Conservation (phyloP, 306 rosid species). For the Prunus mira region DNA sequence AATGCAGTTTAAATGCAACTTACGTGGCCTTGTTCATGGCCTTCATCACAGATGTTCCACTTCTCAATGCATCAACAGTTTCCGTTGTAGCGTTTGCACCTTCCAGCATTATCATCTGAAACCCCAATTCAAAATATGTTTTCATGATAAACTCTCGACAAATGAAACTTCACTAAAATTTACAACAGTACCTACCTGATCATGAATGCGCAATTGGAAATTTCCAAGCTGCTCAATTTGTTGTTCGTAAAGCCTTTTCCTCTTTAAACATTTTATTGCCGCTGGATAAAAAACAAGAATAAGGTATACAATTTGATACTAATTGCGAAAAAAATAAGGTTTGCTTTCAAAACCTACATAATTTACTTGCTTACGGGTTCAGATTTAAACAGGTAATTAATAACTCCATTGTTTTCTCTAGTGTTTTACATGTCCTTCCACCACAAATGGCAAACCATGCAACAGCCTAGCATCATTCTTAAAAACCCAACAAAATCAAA, state of each 20-base stretch:
- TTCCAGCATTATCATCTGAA: constrained; percentile 94
- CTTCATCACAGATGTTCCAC: constrained; percentile 96
- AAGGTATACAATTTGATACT: no score
- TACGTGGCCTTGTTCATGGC: constrained; percentile 99
- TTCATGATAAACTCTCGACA: neutral
- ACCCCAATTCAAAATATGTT: neutral
- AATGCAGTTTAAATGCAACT: constrained; percentile 17
- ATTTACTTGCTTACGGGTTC: neutral
- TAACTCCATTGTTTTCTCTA: neutral
- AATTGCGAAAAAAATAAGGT: neutral
- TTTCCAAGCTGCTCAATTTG: constrained; percentile 97
- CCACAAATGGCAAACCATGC: neutral
- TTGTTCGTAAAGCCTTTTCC: constrained; percentile 90
- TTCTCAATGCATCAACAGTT: constrained; percentile 92
- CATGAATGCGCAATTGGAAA: constrained; percentile 96
- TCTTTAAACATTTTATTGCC: constrained; percentile 98
- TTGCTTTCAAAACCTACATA: neutral
- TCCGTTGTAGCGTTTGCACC: constrained; percentile 98
- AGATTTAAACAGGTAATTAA: neutral
- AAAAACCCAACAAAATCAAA: neutral
- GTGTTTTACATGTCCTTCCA: neutral
- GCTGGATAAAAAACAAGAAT: constrained; percentile 40
- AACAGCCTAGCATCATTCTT: neutral
- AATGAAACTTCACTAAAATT: neutral
- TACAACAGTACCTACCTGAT: constrained; percentile 53